These are phyloP conservation scores for Psilocybe mexicana DNA, from an alignment of 1,284 basidiomycete species.

Conservation along the genomic window DNA sequence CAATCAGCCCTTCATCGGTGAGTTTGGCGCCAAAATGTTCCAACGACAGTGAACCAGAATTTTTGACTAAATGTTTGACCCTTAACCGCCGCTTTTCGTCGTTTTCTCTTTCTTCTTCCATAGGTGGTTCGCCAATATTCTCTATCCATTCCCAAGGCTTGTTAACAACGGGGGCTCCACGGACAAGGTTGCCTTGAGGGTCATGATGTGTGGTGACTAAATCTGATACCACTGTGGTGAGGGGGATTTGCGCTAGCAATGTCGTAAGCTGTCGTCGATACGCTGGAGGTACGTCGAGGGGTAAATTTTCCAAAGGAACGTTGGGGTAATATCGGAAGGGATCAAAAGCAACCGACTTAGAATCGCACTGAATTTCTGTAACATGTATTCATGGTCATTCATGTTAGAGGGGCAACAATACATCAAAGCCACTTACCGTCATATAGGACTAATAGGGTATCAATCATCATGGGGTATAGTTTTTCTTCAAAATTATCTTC, in stretches of 20 bases:
- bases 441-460: constrained; percentile 71
- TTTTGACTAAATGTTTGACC: constrained; percentile 48
- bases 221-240: constrained; percentile 51
- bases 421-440: constrained; percentile 53
- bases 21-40: constrained; percentile 66
- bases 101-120: constrained; percentile 39
- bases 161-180: constrained; percentile 59
- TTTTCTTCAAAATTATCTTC: constrained; percentile 52
- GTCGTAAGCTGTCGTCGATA: constrained; percentile 55
- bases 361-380: constrained; percentile 62
- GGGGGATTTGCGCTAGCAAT: constrained; percentile 55
- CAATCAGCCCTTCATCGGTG: constrained; percentile 59
- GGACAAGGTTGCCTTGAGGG: constrained; percentile 46
- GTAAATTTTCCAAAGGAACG: constrained; percentile 49
- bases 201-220: constrained; percentile 61
- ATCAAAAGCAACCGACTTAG: constrained; percentile 54
- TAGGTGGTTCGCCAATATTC: constrained; percentile 61
- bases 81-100: constrained; percentile 39
- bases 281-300: constrained; percentile 56
- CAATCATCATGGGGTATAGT: constrained; percentile 64
- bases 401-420: neutral
- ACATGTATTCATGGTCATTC: neutral
- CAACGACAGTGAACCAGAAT: constrained; percentile 70
- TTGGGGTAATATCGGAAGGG: constrained; percentile 65
- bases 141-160: constrained; percentile 87